These are phyloP conservation scores for Thymus mandschuricus DNA, from an alignment of 257 asterid species.

Conservation along the genomic window DNA sequence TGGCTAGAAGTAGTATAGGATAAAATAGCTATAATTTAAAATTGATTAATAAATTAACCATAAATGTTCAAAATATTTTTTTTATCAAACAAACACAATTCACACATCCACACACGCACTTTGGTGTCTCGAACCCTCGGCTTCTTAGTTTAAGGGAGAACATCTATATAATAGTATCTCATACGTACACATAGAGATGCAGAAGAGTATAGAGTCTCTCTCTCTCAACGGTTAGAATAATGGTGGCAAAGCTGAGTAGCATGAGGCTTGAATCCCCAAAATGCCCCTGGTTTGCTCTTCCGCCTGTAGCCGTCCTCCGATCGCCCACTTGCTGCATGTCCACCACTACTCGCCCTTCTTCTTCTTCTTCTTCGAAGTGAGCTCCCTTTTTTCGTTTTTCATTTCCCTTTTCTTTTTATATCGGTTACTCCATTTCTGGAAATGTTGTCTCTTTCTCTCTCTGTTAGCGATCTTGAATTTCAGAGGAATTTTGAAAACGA, in stretches of 20 bases:
- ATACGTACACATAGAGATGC: too few relatives aligned
- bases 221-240: neutral
- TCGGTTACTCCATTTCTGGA: neutral
- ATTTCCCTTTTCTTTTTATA: neutral
- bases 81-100: too few relatives aligned
- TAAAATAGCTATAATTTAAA: too few relatives aligned
- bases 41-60: too few relatives aligned
- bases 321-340: slow-evolving; percentile 72
- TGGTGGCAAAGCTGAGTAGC: slow-evolving; percentile 34
- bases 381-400: neutral
- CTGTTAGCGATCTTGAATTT: too few relatives aligned
- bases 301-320: slow-evolving; percentile 48
- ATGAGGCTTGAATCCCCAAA: slow-evolving; percentile 28
- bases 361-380: slow-evolving; percentile 46
- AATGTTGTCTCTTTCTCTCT: neutral
- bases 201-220: neutral
- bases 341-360: slow-evolving; percentile 53
- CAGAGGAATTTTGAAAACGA: too few relatives aligned
- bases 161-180: too few relatives aligned
- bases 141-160: too few relatives aligned
- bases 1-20: too few relatives aligned
- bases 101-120: too few relatives aligned
- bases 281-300: slow-evolving; percentile 33
- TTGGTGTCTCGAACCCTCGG: too few relatives aligned
- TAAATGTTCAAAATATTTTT: too few relatives aligned